Conservation (phyloP, 148 eudicot genomes). For the Vaccinium darrowii region DNA sequence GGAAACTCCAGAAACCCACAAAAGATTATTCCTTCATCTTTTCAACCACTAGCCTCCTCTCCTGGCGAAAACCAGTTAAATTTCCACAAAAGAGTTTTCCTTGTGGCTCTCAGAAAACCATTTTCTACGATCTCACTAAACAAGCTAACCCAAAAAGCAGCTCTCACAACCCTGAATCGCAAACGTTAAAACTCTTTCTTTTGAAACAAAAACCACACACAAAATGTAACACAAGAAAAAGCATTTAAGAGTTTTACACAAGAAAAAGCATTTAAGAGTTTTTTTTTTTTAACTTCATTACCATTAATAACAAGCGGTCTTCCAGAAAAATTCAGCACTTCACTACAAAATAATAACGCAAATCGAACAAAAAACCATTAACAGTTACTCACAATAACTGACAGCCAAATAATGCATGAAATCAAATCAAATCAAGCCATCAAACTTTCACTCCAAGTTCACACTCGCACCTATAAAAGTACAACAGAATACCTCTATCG, state of each 20-base stretch:
- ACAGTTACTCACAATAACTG: background rate
- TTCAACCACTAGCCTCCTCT: background rate
- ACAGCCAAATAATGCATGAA: background rate
- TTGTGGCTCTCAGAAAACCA: background rate
- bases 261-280: background rate
- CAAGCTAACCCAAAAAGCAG: background rate
- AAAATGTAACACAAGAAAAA: background rate
- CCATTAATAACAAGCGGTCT: too few relatives aligned
- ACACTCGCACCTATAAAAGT: background rate
- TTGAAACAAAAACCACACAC: background rate
- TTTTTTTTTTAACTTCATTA: background rate
- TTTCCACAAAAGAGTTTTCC: too few relatives aligned
- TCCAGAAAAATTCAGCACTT: background rate
- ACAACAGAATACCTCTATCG: background rate
- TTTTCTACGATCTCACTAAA: background rate
- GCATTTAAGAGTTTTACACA: background rate
- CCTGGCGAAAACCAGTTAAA: background rate
- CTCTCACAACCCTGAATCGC: background rate
- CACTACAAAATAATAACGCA: background rate
- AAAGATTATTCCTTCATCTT: background rate
- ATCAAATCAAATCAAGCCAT: background rate
- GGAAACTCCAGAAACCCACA: background rate
- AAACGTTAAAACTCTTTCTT: background rate
- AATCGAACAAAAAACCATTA: background rate
- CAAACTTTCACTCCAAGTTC: background rate